These are phyloP conservation scores for Cordia subcordata DNA, from an alignment of 257 asterid species.

Conservation along the genomic window DNA sequence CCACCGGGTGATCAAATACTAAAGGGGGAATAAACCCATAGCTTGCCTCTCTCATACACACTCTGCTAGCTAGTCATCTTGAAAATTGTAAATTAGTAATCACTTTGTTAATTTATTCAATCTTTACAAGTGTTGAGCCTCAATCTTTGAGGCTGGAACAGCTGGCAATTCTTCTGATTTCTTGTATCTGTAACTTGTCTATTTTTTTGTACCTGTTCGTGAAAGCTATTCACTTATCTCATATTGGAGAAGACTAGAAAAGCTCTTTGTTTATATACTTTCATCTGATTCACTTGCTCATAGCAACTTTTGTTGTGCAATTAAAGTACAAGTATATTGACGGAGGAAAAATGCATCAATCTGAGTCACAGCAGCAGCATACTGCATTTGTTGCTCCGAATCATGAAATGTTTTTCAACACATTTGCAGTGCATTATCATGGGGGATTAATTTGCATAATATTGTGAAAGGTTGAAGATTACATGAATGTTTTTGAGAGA, in stretches of 20 bases:
- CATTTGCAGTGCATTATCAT: too few relatives aligned
- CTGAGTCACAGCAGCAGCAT: too few relatives aligned
- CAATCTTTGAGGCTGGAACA: neutral
- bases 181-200: neutral
- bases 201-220: neutral
- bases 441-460: too few relatives aligned
- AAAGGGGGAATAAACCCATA: slow-evolving; percentile 9
- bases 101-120: too few relatives aligned
- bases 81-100: neutral
- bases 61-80: neutral
- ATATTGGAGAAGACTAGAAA: neutral
- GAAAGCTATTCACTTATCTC: neutral
- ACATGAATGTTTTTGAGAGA: too few relatives aligned
- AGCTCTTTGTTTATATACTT: neutral
- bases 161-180: neutral
- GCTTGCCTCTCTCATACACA: neutral
- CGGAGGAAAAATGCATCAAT: too few relatives aligned
- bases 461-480: too few relatives aligned
- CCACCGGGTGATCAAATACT: slow-evolving; percentile 82
- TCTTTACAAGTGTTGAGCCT: neutral
- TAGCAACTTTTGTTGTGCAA: too few relatives aligned
- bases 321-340: too few relatives aligned
- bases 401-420: too few relatives aligned
- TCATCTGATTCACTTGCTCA: neutral
- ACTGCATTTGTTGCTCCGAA: too few relatives aligned